phyloP scores from a whole-genome alignment of 495 filamentous ascomycete genomes.

The Hyaloscypha finlandica region DNA sequence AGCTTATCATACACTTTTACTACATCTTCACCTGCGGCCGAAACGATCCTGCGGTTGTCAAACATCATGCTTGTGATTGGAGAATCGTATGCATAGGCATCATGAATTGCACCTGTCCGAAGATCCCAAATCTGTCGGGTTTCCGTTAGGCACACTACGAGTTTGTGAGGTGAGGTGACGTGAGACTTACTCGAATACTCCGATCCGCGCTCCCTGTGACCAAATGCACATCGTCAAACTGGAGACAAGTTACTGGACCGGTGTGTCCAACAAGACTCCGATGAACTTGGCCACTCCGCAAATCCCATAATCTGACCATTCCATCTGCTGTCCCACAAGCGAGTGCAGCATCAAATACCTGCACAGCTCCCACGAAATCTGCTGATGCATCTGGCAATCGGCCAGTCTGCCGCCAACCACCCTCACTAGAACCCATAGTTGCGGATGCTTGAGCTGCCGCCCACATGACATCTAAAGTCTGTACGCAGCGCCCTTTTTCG shows the following conservation, averaged over 20 bases:
- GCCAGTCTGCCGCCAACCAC: slow-evolving; percentile 57
- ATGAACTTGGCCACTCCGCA: slow-evolving; percentile 94
- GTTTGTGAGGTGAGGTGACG: neutral
- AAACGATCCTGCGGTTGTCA: slow-evolving; percentile 85
- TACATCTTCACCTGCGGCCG: slow-evolving; percentile 86
- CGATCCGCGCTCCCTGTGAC: slow-evolving; percentile 93
- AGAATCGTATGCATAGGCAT: slow-evolving; percentile 94
- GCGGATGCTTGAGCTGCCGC: slow-evolving; percentile 89
- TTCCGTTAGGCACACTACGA: slow-evolving; percentile 27
- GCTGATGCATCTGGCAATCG: slow-evolving; percentile 67
- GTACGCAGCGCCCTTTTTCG: slow-evolving; percentile 90
- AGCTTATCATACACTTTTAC: slow-evolving; percentile 98
- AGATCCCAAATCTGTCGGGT: slow-evolving; percentile 91
- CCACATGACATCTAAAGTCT: slow-evolving; percentile 99
- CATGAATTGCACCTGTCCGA: slow-evolving; percentile 91
- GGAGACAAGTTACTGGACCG: slow-evolving; percentile 89
- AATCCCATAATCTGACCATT: slow-evolving; percentile 97
- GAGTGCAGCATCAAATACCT: slow-evolving; percentile 95
- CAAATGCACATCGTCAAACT: slow-evolving; percentile 94
- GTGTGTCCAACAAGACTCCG: slow-evolving; percentile 95
- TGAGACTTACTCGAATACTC: slow-evolving; percentile 80
- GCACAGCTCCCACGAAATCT: slow-evolving; percentile 92
- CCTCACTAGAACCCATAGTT: slow-evolving; percentile 53
- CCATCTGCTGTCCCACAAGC: slow-evolving; percentile 98
- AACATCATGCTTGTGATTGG: slow-evolving; percentile 98